Evolutionary conservation across 2,329 filamentous ascomycete species (phyloP).

Genomic region (Myriosclerotinia scirpicola): DNA sequence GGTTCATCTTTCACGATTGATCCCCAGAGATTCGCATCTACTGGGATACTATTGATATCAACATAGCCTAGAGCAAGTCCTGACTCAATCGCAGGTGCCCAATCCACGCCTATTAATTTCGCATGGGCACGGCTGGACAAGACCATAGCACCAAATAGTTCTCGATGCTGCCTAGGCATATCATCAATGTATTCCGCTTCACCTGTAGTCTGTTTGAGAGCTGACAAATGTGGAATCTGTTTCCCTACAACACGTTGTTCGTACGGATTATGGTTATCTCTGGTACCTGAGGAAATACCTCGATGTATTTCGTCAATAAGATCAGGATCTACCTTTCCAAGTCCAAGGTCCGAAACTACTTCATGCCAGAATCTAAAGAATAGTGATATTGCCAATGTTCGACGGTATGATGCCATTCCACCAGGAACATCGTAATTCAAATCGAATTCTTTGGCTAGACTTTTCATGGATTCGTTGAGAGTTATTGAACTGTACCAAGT

Average conservation of each 20-base stretch:
- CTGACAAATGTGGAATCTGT: constrained; percentile 78
- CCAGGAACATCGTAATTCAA: constrained; percentile 85
- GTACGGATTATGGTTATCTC: constrained; percentile 77
- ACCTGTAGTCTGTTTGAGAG: constrained; percentile 87
- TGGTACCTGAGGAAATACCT: constrained; percentile 70
- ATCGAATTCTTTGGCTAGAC: constrained; percentile 81
- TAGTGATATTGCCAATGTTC: constrained; percentile 83
- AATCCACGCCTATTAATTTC: constrained; percentile 75
- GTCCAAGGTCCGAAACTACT: constrained; percentile 61
- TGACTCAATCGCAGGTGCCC: constrained; percentile 61
- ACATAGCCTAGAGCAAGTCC: constrained; percentile 77
- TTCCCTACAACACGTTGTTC: constrained; percentile 79
- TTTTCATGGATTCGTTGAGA: constrained; percentile 81
- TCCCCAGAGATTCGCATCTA: constrained; percentile 84
- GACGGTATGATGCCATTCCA: constrained; percentile 93
- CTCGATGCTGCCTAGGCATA: constrained; percentile 79
- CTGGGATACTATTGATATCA: constrained; percentile 76
- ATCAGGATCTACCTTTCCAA: constrained; percentile 62
- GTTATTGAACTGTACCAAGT: constrained; percentile 76
- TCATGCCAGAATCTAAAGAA: constrained; percentile 98
- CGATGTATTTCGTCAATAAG: constrained; percentile 81
- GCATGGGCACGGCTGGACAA: constrained; percentile 85
- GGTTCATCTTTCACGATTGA: constrained; percentile 69
- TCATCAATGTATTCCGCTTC: constrained; percentile 96
- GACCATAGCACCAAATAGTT: constrained; percentile 82